Conservation (phyloP, 2,329 filamentous ascomycete genomes). For the Cadophora sp. region DNA sequence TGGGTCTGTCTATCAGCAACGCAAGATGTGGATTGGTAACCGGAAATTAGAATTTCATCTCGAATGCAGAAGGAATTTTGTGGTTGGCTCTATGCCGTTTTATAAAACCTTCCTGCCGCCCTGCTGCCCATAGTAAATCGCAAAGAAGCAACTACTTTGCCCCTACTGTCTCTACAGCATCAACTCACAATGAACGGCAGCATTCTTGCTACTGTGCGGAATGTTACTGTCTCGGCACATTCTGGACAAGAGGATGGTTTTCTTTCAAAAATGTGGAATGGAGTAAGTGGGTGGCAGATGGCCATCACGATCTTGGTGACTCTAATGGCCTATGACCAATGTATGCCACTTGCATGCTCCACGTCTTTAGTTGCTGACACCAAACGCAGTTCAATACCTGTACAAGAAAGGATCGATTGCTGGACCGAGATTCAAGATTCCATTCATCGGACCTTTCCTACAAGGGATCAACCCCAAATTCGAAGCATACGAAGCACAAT, state of each 20-base stretch:
- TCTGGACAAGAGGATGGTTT: background rate
- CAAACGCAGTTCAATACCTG: conserved; percentile 63
- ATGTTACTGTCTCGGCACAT: background rate
- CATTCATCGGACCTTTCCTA: conserved; percentile 78
- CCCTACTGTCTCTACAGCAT: background rate
- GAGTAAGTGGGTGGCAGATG: conserved; percentile 42
- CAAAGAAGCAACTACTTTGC: background rate
- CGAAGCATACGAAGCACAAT: conserved; percentile 75
- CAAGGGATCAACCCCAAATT: conserved; percentile 79
- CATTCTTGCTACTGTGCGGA: background rate
- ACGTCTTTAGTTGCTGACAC: background rate
- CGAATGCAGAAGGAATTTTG: background rate
- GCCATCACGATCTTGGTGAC: conserved; percentile 45
- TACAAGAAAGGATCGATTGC: conserved; percentile 66
- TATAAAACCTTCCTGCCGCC: conserved; percentile 1
- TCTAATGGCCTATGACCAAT: conserved; percentile 51
- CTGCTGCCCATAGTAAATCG: background rate
- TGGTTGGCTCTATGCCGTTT: background rate
- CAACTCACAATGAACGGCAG: conserved; percentile 5
- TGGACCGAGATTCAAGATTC: conserved; percentile 69
- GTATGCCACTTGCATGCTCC: conserved; percentile 33
- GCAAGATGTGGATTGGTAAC: background rate
- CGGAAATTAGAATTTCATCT: background rate
- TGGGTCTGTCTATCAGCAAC: background rate
- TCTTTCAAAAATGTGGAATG: background rate